Percentiles rank a stretch among this genome's conserved stretches.
phyloP scores from a whole-genome alignment of 2,329 filamentous ascomycete genomes.

The Fusarium anguioides region DNA sequence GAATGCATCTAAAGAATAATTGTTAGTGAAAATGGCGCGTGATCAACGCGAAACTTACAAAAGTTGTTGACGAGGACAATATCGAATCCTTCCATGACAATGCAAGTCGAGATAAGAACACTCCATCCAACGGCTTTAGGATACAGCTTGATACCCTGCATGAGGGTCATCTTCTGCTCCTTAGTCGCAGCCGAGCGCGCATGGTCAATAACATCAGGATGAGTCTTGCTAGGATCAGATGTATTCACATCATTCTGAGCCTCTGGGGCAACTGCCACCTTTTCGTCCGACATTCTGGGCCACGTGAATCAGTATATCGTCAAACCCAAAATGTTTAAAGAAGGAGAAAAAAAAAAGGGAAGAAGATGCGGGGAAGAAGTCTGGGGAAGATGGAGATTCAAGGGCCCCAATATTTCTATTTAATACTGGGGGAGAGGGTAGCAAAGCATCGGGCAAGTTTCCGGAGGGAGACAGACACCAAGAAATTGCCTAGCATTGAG shows the following conservation, averaged over 20 bases:
- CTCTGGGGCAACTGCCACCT: constrained; percentile 21
- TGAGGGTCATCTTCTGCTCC: constrained; percentile 40
- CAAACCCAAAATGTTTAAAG: background rate
- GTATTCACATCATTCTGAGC: background rate
- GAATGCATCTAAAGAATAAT: constrained; percentile 19
- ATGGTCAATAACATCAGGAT: constrained; percentile 35
- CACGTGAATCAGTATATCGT: no score
- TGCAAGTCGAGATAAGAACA: constrained; percentile 38
- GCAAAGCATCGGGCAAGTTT: background rate
- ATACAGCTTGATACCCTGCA: constrained; percentile 39
- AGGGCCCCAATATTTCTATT: constrained; percentile 8
- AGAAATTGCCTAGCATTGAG: background rate
- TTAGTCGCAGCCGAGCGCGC: constrained; percentile 33
- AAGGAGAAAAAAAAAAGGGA: background rate
- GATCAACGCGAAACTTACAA: constrained; percentile 1
- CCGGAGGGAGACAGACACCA: background rate
- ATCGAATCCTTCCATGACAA: constrained; percentile 41
- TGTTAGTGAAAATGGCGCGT: background rate
- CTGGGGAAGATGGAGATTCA: constrained; percentile 8
- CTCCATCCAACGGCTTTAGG: constrained; percentile 40
- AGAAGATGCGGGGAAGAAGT: constrained; percentile 21
- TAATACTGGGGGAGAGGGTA: background rate
- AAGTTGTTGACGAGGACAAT: constrained; percentile 39
- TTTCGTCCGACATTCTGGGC: constrained; percentile 20
- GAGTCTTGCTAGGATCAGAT: constrained; percentile 32